Percentiles rank a stretch among this genome's conserved stretches.
phyloP scores from a whole-genome alignment of 768 basidiomycete genomes.

The Auriscalpium orientale region DNA sequence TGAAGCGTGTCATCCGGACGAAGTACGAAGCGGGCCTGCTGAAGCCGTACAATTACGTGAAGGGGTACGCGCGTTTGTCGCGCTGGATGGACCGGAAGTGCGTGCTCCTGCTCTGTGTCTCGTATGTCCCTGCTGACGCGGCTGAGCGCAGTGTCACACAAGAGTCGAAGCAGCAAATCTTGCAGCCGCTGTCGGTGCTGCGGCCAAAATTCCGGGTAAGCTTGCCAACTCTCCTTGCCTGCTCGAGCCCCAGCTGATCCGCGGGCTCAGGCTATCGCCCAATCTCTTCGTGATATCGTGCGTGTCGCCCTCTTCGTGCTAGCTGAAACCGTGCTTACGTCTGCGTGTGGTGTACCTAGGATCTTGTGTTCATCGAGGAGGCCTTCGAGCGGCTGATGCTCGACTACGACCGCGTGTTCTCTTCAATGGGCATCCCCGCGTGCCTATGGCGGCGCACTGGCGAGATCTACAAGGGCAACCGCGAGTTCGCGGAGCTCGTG shows the following conservation, averaged over 20 bases:
- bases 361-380: conserved; percentile 96
- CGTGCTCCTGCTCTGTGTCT: conserved; percentile 18
- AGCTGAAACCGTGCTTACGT: background rate
- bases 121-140: conserved; percentile 1
- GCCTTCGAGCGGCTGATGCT: conserved; percentile 92
- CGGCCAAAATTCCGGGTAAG: conserved; percentile 79
- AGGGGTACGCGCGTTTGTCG: conserved; percentile 85
- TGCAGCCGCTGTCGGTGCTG: conserved; percentile 80
- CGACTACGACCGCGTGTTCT: conserved; percentile 91
- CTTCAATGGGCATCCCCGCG: conserved; percentile 94
- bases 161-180: conserved; percentile 85
- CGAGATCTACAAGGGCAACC: conserved; percentile 97
- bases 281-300: conserved; percentile 77
- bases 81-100: conserved; percentile 96
- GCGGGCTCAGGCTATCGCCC: conserved; percentile 56
- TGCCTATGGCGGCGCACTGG: conserved; percentile 96
- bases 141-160: conserved; percentile 60
- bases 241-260: conserved; percentile 1
- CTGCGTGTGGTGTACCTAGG: conserved; percentile 32
- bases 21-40: conserved; percentile 95
- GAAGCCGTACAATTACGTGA: conserved; percentile 95
- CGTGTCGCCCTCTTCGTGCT: conserved; percentile 17
- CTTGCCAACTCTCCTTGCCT: background rate
- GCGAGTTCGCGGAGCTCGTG: conserved; percentile 88
- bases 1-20: conserved; percentile 87